Base-by-base conservation (phyloP, 75 land plant species). In the Pinus albicaulis region DNA sequence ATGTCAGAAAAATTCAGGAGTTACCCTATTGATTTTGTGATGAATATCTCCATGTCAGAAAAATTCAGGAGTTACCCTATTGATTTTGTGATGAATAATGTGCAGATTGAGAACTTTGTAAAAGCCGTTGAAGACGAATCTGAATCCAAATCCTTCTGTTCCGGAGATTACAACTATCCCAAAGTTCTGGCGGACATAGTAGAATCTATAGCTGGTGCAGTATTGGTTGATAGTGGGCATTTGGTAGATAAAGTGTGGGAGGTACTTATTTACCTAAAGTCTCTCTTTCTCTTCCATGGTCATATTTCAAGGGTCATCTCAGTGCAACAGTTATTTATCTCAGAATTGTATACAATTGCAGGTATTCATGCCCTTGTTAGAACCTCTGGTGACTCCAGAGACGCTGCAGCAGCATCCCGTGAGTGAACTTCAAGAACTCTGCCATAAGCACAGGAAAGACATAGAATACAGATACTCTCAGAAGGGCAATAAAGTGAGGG, bases 141-240 rank as follows among this genome's bases (percentile, higher is more conserved):
- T 8, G 48, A 44, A 44, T 44, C 48, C 48, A 19, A 69, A 19
- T 19, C 22, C 3, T 38, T 14, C 2, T 11, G 10, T 1, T 4
- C 1, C 17, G 22, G n/a, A 0, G 6, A 69, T 19, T 20, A 5
- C 31, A 38, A 86, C 22, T 48, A 75, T 3, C 88, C 91, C 41
- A 89, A 86, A 41, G 53, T 57, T 20, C 68, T 89, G 0, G 86
- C 86, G 1, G 84, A 89, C 59, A 74, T 84, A 6, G 76, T 86
- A 6, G 91, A 89, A 78, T 86, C 91, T 1, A 38, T 84, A 3
- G 69, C 83, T 1, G 89, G 91, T 22, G 91, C 91, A 17, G 81
- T 89, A 19, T 84, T 62, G 56, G 66, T 86, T 3, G 91, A 89
- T 25, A 44, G 81, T 58, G 71, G 75, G 7, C 41, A 34, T 20